Evolutionary conservation across 345 rosid genomes (phyloP).

Genomic region (Eucalyptus marginata): DNA sequence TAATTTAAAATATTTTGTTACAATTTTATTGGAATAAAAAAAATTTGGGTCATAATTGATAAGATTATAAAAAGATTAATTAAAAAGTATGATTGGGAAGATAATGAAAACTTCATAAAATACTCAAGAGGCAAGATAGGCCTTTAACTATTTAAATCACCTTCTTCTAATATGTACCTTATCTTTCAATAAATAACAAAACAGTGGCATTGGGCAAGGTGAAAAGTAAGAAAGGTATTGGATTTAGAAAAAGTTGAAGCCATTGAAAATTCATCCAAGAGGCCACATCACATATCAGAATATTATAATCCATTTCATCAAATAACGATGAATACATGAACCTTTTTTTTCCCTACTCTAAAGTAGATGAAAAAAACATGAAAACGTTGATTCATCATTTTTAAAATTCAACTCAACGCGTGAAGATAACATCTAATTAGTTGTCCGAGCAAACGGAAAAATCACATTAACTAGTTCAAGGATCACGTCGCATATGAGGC

Average conservation of each 20-base stretch:
- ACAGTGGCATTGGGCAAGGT: not conserved
- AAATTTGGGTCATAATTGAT: not conserved
- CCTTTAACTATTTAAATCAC: not conserved
- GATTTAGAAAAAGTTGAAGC: not conserved
- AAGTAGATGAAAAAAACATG: not conserved
- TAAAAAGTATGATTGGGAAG: not conserved
- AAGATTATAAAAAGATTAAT: not conserved
- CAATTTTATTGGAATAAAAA: not conserved
- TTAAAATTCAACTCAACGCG: not conserved
- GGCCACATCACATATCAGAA: not conserved
- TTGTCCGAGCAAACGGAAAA: not conserved
- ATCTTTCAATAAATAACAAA: not conserved
- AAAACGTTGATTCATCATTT: not conserved
- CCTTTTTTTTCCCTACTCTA: not conserved
- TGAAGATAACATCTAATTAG: not conserved
- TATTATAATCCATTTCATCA: not conserved
- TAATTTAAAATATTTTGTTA: not conserved
- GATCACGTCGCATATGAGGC: accelerated
- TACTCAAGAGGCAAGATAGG: not conserved
- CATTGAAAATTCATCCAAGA: not conserved
- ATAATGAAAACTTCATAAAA: not conserved
- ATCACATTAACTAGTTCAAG: not conserved
- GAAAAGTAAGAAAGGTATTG: not conserved
- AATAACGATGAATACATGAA: not conserved
- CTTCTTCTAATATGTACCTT: not conserved